Conservation (phyloP, 495 filamentous ascomycete genomes). For the Annulohypoxylon nitens region DNA sequence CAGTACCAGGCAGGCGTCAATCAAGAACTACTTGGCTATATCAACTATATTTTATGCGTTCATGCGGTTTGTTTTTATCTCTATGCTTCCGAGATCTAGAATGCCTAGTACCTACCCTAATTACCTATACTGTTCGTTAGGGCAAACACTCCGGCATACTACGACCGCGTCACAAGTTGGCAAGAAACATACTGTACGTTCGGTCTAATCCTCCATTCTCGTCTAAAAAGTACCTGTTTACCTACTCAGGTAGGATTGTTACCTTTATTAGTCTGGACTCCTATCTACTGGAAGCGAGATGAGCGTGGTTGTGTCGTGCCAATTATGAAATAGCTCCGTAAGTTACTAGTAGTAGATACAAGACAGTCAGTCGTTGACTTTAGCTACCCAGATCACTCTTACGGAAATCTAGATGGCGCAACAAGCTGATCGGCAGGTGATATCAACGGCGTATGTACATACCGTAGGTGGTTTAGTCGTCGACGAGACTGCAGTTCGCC, state of each 20-base stretch:
- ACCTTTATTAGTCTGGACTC: conserved; percentile 12
- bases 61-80: neutral
- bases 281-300: conserved; percentile 25
- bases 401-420: conserved; percentile 23
- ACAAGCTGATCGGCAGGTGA: conserved; percentile 36
- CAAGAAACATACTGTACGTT: neutral
- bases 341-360: conserved; percentile 12
- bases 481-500: conserved; percentile 31
- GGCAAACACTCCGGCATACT: neutral
- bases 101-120: neutral
- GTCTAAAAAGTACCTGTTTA: neutral
- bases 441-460: conserved; percentile 34
- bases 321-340: conserved; percentile 8
- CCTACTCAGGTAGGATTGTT: conserved; percentile 13
- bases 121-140: neutral
- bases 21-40: conserved; percentile 13
- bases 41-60: neutral
- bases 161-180: conserved; percentile 11
- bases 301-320: conserved; percentile 2
- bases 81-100: neutral
- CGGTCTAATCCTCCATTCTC: neutral
- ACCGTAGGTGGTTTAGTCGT: conserved; percentile 17
- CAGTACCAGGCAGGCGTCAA: neutral
- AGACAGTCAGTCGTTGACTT: conserved; percentile 27
- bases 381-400: conserved; percentile 23